phyloP scores from a whole-genome alignment of 352 stramenopile species.

The Pythium utonaiense region DNA sequence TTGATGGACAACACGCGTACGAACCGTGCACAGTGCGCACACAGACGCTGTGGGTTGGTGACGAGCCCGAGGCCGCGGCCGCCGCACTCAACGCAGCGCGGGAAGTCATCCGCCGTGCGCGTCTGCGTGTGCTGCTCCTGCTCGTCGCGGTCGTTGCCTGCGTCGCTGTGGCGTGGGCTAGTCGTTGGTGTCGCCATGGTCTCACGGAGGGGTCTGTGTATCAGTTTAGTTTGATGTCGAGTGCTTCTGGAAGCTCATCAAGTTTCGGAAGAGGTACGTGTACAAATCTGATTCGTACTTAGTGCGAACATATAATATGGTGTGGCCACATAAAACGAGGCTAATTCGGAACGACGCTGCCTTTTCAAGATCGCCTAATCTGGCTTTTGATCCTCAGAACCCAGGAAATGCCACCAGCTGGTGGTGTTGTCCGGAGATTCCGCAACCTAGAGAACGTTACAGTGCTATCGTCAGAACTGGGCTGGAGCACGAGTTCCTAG shows the following conservation, averaged over 20 bases:
- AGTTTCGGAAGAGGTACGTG: neutral
- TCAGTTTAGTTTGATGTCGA: neutral
- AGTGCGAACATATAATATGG: neutral
- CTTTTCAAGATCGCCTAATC: too few species aligned
- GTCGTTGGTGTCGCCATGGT: slow-evolving; percentile 20
- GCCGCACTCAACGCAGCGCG: slow-evolving; percentile 63
- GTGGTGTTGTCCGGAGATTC: neutral
- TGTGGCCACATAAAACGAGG: neutral
- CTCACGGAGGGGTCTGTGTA: neutral
- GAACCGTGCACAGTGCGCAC: slow-evolving; percentile 72
- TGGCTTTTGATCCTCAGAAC: neutral
- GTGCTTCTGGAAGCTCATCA: slow-evolving; percentile 17
- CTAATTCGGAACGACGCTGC: too few species aligned
- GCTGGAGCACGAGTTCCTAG: neutral
- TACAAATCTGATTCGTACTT: neutral
- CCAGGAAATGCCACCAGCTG: neutral
- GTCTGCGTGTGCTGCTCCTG: neutral
- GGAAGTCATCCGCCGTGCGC: slow-evolving; percentile 29
- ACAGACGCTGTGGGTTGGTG: slow-evolving; percentile 69
- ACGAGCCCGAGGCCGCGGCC: slow-evolving; percentile 67
- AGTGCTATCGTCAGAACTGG: neutral
- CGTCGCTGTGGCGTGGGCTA: slow-evolving; percentile 17
- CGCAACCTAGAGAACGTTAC: neutral
- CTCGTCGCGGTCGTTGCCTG: neutral
- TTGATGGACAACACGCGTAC: neutral